These are phyloP conservation scores for Daldinia decipiens DNA, from an alignment of 495 filamentous ascomycete genomes.

Conservation along the genomic window DNA sequence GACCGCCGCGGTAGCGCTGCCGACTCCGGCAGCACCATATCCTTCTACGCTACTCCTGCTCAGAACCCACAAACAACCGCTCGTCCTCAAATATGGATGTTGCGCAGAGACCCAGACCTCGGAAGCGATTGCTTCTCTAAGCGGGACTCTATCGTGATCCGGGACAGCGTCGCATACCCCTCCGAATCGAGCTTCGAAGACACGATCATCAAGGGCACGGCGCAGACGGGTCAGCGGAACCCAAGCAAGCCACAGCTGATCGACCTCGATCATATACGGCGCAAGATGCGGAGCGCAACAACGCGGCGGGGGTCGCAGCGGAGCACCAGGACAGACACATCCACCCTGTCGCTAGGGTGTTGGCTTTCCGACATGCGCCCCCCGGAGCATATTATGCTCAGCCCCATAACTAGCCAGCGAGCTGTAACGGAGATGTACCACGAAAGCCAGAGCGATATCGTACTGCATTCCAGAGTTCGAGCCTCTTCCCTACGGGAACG, in stretches of 20 bases:
- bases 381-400: background rate
- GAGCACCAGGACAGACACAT: background rate
- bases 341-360: background rate
- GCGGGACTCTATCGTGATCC: conserved; percentile 21
- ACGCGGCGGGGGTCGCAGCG: background rate
- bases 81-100: conserved; percentile 17
- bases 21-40: conserved; percentile 4
- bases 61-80: conserved; percentile 1
- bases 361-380: background rate
- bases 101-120: conserved; percentile 12
- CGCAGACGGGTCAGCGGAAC: conserved; percentile 12
- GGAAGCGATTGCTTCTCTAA: background rate
- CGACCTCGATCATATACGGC: conserved; percentile 17
- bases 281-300: conserved; percentile 1
- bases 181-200: conserved; percentile 31
- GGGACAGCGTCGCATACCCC: conserved; percentile 32
- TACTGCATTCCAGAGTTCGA: background rate
- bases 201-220: conserved; percentile 28
- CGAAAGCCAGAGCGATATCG: conserved; percentile 12
- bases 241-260: conserved; percentile 26
- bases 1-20: background rate
- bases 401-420: background rate
- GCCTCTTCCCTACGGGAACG: background rate
- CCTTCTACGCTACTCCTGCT: background rate
- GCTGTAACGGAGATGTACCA: conserved; percentile 19